Percentiles rank a stretch among this genome's conserved stretches.
Conservation (phyloP, 2,329 filamentous ascomycete species). For the Diaporthe humulicola region DNA sequence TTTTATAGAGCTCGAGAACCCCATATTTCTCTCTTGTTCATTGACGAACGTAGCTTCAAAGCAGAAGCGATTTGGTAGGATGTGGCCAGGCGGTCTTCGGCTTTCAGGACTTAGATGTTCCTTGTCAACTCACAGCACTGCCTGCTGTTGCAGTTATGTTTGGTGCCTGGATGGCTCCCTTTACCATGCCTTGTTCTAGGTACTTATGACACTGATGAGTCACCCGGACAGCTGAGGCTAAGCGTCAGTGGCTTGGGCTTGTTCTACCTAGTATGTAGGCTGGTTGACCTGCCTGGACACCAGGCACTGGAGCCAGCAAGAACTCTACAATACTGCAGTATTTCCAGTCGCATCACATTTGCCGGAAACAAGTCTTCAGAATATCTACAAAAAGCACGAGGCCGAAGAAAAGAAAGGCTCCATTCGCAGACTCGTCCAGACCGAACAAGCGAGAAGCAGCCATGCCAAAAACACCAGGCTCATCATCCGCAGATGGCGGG, state of each 20-base stretch:
- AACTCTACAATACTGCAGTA: neutral
- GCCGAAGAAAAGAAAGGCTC: neutral
- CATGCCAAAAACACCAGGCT: neutral
- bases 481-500: neutral
- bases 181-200: neutral
- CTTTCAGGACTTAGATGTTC: neutral
- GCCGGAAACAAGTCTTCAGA: neutral
- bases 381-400: neutral
- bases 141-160: neutral
- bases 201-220: neutral
- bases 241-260: neutral
- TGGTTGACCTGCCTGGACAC: neutral
- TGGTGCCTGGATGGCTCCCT: neutral
- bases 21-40: neutral
- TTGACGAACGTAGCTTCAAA: neutral
- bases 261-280: neutral
- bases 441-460: neutral
- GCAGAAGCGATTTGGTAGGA: neutral
- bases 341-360: neutral
- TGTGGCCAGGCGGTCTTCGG: neutral
- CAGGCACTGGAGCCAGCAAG: neutral
- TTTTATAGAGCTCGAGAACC: neutral
- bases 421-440: neutral
- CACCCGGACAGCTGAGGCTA: constrained; percentile 11
- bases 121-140: neutral